Evolutionary conservation across 805 yeast genomes (phyloP), one percentile per base, ranked within the genome.

Genomic region (Cyberlindnera maclurae): DNA sequence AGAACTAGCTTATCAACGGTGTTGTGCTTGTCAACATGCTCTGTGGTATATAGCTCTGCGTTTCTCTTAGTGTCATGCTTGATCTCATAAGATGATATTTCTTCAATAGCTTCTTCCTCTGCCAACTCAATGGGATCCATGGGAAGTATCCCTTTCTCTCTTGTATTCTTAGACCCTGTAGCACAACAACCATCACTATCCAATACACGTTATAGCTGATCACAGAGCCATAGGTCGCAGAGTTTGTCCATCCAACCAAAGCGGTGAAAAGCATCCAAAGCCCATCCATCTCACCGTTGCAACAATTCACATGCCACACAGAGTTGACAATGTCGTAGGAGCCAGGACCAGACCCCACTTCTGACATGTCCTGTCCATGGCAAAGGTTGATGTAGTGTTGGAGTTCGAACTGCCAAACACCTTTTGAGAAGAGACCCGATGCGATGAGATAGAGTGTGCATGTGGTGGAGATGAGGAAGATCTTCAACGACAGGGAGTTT

Each of bases 301-400:
- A 88, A 59, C 96, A 87, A 61, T 88, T 86, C 18, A 88, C 95
- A 58, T 88, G 97, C 97, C 97, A 88, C 2, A 88, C 79, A 6
- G 93, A 78, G 34, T 70, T 73, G 15, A 73, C 48, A 16, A 88
- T 79, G 52, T 88, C 95, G 54, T 88, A 88, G 0, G 94, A 82
- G 0, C 97, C 97, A 0, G 96, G 96, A 0, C 97, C 97, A 29
- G 82, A 80, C 2, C 97, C 97, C 1, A 80, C 75, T 61, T 88
- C 97, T 31, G 85, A 73, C 56, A 86, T 82, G 51, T 88, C 97
- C 53, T 77, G 76, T 1, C 96, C 96, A 39, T 71, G 75, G 53
- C 95, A 88, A 42, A 64, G 62, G 41, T 75, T 72, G 41, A 87
- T 86, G 60, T 79, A 88, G 39, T 64, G 65, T 59, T 88, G 93